Evolutionary conservation across 2,329 filamentous ascomycete genomes (phyloP).

Genomic region (Penicillium janthinellum): DNA sequence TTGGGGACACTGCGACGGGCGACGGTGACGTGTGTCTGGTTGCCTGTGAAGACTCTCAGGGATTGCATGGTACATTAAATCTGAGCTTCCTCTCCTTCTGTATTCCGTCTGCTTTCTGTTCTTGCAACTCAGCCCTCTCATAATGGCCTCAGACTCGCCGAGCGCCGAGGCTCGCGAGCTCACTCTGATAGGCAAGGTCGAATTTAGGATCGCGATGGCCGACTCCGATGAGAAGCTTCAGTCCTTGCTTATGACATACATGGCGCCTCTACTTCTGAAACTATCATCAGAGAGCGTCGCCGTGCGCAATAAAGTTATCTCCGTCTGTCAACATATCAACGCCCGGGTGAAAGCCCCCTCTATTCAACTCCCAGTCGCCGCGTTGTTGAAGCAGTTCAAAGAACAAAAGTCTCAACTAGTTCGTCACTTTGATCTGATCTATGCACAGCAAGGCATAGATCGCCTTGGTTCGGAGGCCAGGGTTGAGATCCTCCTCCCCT

Average conservation of each 20-base stretch:
- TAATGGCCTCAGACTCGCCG: conserved; percentile 39
- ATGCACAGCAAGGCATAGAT: conserved; percentile 80
- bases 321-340: conserved; percentile 72
- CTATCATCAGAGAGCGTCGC: conserved; percentile 76
- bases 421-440: conserved; percentile 83
- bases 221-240: conserved; percentile 84
- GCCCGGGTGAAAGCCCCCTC: conserved; percentile 62
- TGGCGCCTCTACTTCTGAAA: conserved; percentile 82
- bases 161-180: conserved; percentile 67
- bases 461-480: conserved; percentile 64
- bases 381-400: conserved; percentile 87
- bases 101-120: background rate
- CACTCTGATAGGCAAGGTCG: conserved; percentile 79
- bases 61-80: background rate
- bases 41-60: background rate
- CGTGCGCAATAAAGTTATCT: conserved; percentile 78
- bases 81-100: background rate
- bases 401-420: conserved; percentile 72
- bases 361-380: conserved; percentile 80
- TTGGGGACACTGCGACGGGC: background rate
- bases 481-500: conserved; percentile 69
- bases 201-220: conserved; percentile 79
- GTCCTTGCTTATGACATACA: conserved; percentile 72
- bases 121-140: conserved; percentile 2
- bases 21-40: conserved; percentile 1